Percentiles rank a stretch among this genome's conserved stretches.
Evolutionary conservation across 805 yeast genomes (phyloP).

Genomic region (Candida sithepensis): DNA sequence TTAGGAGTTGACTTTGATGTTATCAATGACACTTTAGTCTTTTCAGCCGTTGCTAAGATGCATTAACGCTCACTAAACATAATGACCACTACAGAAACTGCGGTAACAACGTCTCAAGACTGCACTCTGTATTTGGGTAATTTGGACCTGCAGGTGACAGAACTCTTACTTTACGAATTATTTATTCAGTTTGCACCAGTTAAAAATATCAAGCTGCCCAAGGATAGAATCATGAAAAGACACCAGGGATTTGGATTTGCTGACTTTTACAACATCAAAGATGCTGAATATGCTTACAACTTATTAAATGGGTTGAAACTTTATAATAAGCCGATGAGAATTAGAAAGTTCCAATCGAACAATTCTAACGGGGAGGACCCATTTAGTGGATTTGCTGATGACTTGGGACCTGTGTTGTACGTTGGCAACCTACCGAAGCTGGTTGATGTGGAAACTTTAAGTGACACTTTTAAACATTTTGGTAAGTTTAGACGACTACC

Average conservation of each 20-base stretch:
- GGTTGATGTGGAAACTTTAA: constrained; percentile 56
- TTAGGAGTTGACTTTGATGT: too few species aligned
- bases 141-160: constrained; percentile 71
- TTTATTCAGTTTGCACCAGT: constrained; percentile 85
- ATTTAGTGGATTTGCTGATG: constrained; percentile 13
- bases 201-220: constrained; percentile 66
- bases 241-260: constrained; percentile 91
- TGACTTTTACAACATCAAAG: constrained; percentile 56
- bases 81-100: background rate
- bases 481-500: constrained; percentile 51
- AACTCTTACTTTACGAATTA: constrained; percentile 70
- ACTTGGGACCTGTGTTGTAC: constrained; percentile 48
- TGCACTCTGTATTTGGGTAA: constrained; percentile 79
- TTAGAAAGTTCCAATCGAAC: constrained; percentile 40
- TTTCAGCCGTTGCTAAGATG: too few species aligned
- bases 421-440: constrained; percentile 62
- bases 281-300: constrained; percentile 66
- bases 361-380: constrained; percentile 7
- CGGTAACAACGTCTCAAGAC: constrained; percentile 36
- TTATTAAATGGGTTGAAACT: constrained; percentile 58
- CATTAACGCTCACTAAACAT: background rate
- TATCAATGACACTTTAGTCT: too few species aligned
- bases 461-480: constrained; percentile 60
- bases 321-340: constrained; percentile 56
- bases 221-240: constrained; percentile 62